A percentile compares a stretch with the other conserved stretches of the same genome.
Evolutionary conservation across 1,284 basidiomycete species (phyloP).

Genomic region (Cutaneotrichosporon cyanovorans): DNA sequence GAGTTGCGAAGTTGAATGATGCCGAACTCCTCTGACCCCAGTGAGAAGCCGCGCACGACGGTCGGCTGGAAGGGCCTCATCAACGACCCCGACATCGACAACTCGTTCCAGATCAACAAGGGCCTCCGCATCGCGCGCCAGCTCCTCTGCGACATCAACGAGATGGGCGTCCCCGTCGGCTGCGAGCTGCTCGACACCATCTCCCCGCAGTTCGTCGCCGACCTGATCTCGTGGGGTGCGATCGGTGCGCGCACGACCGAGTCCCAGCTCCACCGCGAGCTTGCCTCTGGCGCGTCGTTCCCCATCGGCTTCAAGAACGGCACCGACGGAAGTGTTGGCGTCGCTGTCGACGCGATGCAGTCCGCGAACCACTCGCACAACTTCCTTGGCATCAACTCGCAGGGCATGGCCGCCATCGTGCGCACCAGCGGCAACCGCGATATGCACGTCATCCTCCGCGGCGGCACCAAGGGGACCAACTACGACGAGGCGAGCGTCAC

Average conservation of each 20-base stretch:
- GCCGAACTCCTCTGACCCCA: constrained; percentile 4
- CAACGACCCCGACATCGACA: constrained; percentile 53
- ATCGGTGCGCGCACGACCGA: constrained; percentile 95
- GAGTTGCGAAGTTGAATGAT: too few species aligned
- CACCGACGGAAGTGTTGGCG: constrained; percentile 77
- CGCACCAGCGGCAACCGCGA: constrained; percentile 87
- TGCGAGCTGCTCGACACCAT: constrained; percentile 68
- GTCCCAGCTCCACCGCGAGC: constrained; percentile 81
- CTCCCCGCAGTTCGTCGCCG: constrained; percentile 85
- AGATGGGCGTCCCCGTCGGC: constrained; percentile 74
- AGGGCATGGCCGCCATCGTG: constrained; percentile 88
- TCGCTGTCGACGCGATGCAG: constrained; percentile 92
- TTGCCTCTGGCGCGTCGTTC: constrained; percentile 45
- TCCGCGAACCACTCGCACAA: constrained; percentile 85
- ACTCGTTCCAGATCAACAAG: constrained; percentile 73
- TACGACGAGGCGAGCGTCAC: constrained; percentile 58
- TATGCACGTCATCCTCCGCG: constrained; percentile 88
- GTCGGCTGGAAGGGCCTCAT: constrained; percentile 99
- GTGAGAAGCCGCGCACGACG: constrained; percentile 51
- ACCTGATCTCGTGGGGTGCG: constrained; percentile 93
- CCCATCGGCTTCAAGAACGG: constrained; percentile 90
- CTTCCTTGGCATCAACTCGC: constrained; percentile 96
- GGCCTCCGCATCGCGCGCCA: constrained; percentile 85
- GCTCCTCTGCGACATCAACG: constrained; percentile 77
- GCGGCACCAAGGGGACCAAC: constrained; percentile 82